Evolutionary conservation across 345 rosid species (phyloP).

Genomic region (Citrus maxima): DNA sequence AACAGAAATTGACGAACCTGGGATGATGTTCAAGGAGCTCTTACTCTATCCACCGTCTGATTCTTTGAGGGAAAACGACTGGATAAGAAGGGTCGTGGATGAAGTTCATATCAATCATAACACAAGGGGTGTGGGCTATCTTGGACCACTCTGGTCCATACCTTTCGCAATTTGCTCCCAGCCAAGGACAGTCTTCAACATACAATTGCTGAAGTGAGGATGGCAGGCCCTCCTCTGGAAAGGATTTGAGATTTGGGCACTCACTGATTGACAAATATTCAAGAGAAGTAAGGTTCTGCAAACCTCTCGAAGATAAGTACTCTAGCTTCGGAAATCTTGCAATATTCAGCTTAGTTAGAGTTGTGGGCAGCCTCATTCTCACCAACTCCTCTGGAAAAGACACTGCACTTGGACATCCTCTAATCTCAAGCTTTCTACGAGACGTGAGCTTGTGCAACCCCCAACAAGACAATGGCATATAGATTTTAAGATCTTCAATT

Average conservation of each 20-base stretch:
- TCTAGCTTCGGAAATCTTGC: not conserved
- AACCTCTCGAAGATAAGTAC: not conserved
- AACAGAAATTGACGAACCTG: conserved; percentile 2
- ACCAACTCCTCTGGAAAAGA: conserved; percentile 9
- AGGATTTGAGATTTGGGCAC: not conserved
- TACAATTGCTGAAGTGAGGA: not conserved
- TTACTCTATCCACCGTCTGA: not conserved
- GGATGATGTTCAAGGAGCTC: not conserved
- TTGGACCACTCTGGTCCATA: conserved; percentile 1
- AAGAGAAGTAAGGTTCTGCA: not conserved
- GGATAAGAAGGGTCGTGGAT: not conserved
- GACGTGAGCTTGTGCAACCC: conserved; percentile 15
- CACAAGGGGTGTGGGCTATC: not conserved
- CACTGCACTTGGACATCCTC: not conserved
- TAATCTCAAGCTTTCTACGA: conserved; percentile 2
- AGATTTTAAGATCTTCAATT: not conserved
- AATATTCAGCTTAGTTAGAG: not conserved
- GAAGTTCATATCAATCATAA: not conserved
- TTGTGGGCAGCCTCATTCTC: not conserved
- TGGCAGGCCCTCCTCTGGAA: not conserved
- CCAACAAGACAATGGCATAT: conserved; percentile 6
- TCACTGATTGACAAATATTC: not conserved
- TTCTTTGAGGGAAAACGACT: accelerated
- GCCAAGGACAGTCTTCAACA: not conserved
- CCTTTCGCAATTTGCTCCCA: not conserved